These are phyloP conservation scores for Batrachochytrium dendrobatidis DNA, from an alignment of 371 early-diverging fungal genomes.

Conservation along the genomic window DNA sequence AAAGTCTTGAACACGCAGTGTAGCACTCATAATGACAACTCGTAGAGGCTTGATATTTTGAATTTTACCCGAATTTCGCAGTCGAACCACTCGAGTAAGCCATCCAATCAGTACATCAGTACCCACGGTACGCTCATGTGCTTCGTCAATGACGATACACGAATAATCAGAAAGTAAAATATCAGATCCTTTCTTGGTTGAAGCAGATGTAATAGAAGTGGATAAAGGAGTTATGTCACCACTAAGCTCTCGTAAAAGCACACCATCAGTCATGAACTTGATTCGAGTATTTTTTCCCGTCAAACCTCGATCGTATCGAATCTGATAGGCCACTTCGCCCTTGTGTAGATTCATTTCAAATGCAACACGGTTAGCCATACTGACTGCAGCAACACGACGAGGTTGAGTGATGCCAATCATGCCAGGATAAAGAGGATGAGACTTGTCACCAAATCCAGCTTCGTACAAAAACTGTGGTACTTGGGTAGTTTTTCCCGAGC, in stretches of 20 bases:
- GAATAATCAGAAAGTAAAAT: conserved; percentile 86
- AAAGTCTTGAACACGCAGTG: conserved; percentile 88
- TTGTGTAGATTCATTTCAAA: conserved; percentile 58
- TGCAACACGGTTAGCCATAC: conserved; percentile 92
- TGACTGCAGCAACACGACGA: conserved; percentile 97
- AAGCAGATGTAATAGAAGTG: conserved; percentile 4
- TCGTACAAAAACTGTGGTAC: conserved; percentile 98
- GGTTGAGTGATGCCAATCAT: conserved; percentile 98
- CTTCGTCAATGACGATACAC: conserved; percentile 96
- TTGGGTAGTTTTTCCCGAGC: conserved; percentile 96
- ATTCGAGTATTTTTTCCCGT: conserved; percentile 63
- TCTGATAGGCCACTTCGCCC: conserved; percentile 61
- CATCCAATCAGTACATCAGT: conserved; percentile 97
- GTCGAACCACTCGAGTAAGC: conserved; percentile 67
- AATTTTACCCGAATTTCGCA: conserved; percentile 48
- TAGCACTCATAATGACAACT: conserved; percentile 98
- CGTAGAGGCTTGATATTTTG: conserved; percentile 64
- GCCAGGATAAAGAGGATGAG: conserved; percentile 56
- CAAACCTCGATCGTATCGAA: conserved; percentile 87
- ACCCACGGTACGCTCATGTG: conserved; percentile 97
- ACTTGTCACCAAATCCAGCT: conserved; percentile 67
- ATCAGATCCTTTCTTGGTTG: conserved; percentile 45
- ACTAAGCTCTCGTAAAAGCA: conserved; percentile 91
- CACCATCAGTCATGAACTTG: conserved; percentile 99
- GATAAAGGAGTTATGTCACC: too few species aligned